phyloP scores from a whole-genome alignment of 75 land plant genomes.

The Chamaecyparis obtusa region DNA sequence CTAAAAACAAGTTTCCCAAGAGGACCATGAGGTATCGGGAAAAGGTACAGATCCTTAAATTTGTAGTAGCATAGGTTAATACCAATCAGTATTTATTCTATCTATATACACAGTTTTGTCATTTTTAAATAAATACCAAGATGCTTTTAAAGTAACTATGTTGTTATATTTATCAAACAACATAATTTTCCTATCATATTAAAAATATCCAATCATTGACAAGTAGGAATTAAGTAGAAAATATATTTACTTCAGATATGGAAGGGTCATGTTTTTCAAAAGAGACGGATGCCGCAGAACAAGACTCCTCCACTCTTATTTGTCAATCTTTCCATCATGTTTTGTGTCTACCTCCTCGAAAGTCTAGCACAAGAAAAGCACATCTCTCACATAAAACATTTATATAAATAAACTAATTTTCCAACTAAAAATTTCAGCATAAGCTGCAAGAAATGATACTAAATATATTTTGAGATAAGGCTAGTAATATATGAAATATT shows the following conservation, averaged over 20 bases:
- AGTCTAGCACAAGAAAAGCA: constrained; percentile 23
- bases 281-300: constrained; percentile 56
- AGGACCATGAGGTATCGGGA: neutral
- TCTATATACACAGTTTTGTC: neutral
- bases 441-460: neutral
- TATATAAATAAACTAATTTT: neutral
- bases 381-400: neutral
- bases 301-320: constrained; percentile 74
- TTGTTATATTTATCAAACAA: neutral
- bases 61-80: neutral
- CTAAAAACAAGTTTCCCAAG: neutral
- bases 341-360: constrained; percentile 57
- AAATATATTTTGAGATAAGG: neutral
- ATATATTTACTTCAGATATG: constrained; percentile 57
- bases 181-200: neutral
- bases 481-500: neutral
- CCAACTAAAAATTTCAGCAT: neutral
- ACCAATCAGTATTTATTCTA: neutral
- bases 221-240: neutral
- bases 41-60: neutral
- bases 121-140: neutral
- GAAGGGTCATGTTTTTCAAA: constrained; percentile 83
- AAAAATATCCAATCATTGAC: neutral
- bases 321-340: constrained; percentile 68
- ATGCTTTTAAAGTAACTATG: neutral